Base-by-base conservation (phyloP, 139 green algal genomes). In the Axilococcus clingmanii region DNA sequence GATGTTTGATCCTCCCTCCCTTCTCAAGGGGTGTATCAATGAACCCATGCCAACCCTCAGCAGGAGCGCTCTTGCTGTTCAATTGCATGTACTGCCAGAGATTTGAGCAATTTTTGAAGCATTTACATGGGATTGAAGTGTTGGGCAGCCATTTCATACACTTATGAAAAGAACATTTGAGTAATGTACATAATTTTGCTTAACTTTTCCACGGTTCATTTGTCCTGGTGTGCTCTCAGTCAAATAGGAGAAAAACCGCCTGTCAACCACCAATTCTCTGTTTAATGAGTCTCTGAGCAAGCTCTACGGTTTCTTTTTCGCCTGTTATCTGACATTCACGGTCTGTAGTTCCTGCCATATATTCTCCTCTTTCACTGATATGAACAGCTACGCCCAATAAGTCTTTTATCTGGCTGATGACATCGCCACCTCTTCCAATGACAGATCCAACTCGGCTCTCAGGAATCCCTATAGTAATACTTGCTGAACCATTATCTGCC, bases 361-460 rank as follows among this genome's bases (percentile, higher is more conserved):
- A 77, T 43, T 89, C 78, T 29, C 73, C 70, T 30, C 74, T 65
- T 33, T 67, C 63, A 51, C 38, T 68, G 9, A 89, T 79, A 30
- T 59, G 69, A 47, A 89, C 78, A 28, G 63, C 56, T 45, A 83
- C 76, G 4, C 67, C 68, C 22, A 76, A 38, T 43, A 82, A 35
- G 33, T 57, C 54, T 66, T 93, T 81, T 23, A 93, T 75, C 63
- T 90, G 73, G 37, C 57, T 74, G 49, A 93, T 74, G 22, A 77
- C 75, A 53, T 11, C 81, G 72, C 15, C 75, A 67, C 58, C 24
- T 47, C 75, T 77, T 33, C 83, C 83, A 14, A 93, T 85, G 5
- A 93, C 68, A 19, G 77, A 70, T 3, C 83, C 83, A 5, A 90
- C 65, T n/a, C 70, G 66, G 41, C 73, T 69, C 42, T 90, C 78